phyloP scores from a whole-genome alignment of 768 basidiomycete species.

The Sporobolomyces pararoseus region DNA sequence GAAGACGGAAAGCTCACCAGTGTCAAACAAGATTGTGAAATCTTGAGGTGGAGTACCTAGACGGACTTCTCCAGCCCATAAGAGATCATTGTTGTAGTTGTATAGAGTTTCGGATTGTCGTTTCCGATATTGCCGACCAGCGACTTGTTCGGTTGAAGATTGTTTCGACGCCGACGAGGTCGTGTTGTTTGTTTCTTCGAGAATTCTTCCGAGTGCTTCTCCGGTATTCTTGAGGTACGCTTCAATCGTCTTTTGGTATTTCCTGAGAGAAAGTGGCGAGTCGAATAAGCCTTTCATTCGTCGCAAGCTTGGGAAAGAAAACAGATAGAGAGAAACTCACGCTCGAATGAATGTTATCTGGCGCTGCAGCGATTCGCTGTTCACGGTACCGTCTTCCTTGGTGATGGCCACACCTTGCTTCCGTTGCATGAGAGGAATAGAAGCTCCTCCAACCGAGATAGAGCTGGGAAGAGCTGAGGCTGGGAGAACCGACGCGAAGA shows the following conservation, averaged over 20 bases:
- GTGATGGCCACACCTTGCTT: conserved; percentile 13
- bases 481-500: neutral
- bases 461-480: neutral
- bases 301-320: neutral
- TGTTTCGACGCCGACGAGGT: neutral
- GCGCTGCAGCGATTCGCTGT: conserved; percentile 14
- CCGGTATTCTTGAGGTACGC: conserved; percentile 21
- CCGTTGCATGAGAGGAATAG: conserved; percentile 13
- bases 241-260: conserved; percentile 23
- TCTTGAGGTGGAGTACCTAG: conserved; percentile 20
- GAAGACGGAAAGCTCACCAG: neutral
- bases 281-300: neutral
- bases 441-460: neutral
- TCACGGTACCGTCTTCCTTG: conserved; percentile 30
- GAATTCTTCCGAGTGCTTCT: conserved; percentile 15
- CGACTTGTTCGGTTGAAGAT: neutral
- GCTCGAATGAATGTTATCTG: conserved; percentile 21
- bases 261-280: neutral
- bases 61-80: conserved; percentile 18
- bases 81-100: conserved; percentile 27
- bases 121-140: neutral
- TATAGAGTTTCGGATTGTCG: conserved; percentile 17
- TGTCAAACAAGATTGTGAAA: conserved; percentile 26
- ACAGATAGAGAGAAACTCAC: neutral
- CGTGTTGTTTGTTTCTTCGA: conserved; percentile 14